These are phyloP conservation scores for Colletotrichum lupini DNA, from an alignment of 2,329 filamentous ascomycete species.

Conservation along the genomic window DNA sequence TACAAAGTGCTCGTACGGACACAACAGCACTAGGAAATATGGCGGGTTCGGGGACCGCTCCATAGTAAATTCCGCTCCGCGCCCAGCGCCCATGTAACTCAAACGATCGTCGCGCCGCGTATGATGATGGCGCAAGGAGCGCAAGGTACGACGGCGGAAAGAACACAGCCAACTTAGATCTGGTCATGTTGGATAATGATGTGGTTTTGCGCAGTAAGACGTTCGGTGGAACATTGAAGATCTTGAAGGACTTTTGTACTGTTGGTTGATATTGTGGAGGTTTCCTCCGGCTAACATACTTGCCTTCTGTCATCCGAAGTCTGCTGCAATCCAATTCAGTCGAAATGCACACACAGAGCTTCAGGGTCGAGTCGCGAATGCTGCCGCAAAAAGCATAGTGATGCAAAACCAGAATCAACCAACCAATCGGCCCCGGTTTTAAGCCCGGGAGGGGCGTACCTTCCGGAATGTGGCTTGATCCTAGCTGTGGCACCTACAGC, in stretches of 20 bases:
- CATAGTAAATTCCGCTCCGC: background rate
- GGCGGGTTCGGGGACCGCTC: background rate
- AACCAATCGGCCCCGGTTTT: background rate
- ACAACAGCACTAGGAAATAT: background rate
- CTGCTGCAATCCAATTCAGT: background rate
- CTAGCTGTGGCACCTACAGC: background rate
- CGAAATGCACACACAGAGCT: background rate
- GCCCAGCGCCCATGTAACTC: background rate
- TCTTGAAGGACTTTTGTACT: background rate
- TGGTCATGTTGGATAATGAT: background rate
- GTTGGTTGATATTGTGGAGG: background rate
- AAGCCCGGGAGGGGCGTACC: background rate
- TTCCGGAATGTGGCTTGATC: constrained; percentile 3
- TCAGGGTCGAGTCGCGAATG: background rate
- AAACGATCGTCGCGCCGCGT: background rate
- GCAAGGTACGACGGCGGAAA: background rate
- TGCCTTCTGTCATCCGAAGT: background rate
- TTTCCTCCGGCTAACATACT: background rate
- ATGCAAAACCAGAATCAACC: background rate
- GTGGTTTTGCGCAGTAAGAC: background rate
- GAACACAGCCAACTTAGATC: background rate
- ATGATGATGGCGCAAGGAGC: constrained; percentile 16
- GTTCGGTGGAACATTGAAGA: background rate
- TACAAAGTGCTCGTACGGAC: background rate
- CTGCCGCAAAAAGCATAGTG: background rate